Evolutionary conservation across 1,139 yeast genomes (phyloP), one percentile per base, ranked within the genome.

Genomic region (Blastobotrys petasosporus): DNA sequence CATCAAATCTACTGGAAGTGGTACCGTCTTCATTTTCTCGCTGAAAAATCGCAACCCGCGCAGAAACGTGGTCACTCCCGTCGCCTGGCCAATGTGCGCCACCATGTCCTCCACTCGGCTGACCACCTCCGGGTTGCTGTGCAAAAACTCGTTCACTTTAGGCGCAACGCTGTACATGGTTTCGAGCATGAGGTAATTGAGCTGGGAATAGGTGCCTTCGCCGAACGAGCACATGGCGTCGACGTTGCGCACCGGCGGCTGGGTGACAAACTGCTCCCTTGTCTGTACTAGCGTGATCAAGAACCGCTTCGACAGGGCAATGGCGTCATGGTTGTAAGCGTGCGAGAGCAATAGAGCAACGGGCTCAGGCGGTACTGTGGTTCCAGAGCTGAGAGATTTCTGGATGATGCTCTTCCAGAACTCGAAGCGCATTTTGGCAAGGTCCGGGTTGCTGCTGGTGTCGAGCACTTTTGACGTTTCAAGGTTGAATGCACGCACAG

Each of bases 71-170:
- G 87, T 81, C 5, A 86, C 71, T 0, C 88, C 82, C 1, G 83
- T 79, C 1, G 94, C 85, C 61, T 86, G 94, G 3, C 95, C 95
- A 31, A 85, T 68, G 63, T 86, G 95, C 0, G 94, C 94, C 16
- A 82, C 77, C 20, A 84, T 76, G 52, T 84, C 88, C 5, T 68
- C 63, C 37, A 62, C 59, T 23, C 58, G 51, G 29, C 57, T 77
- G 74, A 41, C 61, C 32, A 82, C 60, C 3, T 56, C 53, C 0
- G 74, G 63, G 30, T 77, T 70, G 36, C 64, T 64, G 50, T 79
- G 79, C 34, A 83, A 63, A 20, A 80, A 59, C 36, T 66, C 63
- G 13, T 77, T 71, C 0, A 77, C 72, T 1, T 81, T 75, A 0
- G 85, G 83, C 4, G 39, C 31, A 4, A 81, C 70, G 1, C 86